A percentile compares a stretch with the other conserved stretches of the same genome.
Conservation (phyloP, 495 filamentous ascomycete genomes). For the Aspergillus sparsus region DNA sequence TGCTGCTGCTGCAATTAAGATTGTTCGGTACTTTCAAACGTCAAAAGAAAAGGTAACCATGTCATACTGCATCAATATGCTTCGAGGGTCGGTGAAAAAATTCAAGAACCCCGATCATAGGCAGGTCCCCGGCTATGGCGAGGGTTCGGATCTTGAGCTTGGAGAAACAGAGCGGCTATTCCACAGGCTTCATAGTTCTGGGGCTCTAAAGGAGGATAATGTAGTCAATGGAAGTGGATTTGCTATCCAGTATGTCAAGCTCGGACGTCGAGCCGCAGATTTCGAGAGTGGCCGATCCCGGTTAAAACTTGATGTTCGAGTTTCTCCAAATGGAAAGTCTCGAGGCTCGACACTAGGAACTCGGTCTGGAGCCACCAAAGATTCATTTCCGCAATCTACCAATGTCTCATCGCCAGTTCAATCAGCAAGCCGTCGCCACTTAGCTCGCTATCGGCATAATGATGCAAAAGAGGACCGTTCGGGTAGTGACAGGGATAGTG, state of each 20-base stretch:
- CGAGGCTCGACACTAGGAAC: slow-evolving; percentile 31
- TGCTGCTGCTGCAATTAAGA: slow-evolving; percentile 64
- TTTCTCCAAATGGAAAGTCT: slow-evolving; percentile 51
- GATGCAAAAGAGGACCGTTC: slow-evolving; percentile 37
- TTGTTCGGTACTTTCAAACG: slow-evolving; percentile 60
- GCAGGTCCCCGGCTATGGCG: slow-evolving; percentile 53
- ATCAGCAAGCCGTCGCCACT: slow-evolving; percentile 50
- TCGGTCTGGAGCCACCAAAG: slow-evolving; percentile 31
- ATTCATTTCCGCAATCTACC: slow-evolving; percentile 66
- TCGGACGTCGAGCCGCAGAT: slow-evolving; percentile 54
- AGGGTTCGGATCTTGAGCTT: slow-evolving; percentile 56
- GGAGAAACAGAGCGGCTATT: slow-evolving; percentile 66
- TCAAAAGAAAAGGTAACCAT: slow-evolving; percentile 49
- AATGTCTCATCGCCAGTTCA: slow-evolving; percentile 83
- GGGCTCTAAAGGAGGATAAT: slow-evolving; percentile 59
- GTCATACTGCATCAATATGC: slow-evolving; percentile 58
- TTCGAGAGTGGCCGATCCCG: slow-evolving; percentile 53
- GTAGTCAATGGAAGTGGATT: slow-evolving; percentile 61
- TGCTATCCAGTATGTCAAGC: slow-evolving; percentile 59
- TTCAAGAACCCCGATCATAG: slow-evolving; percentile 49
- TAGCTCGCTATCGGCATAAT: slow-evolving; percentile 33
- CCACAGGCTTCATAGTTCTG: slow-evolving; percentile 61
- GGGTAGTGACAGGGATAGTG: slow-evolving; percentile 54
- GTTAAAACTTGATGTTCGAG: slow-evolving; percentile 60
- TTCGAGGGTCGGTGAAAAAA: slow-evolving; percentile 58